A percentile compares a stretch with the other conserved stretches of the same genome.
These are phyloP conservation scores for Cladosporium austrohemisphaericum DNA, from an alignment of 2,329 filamentous ascomycete species.

Conservation along the genomic window DNA sequence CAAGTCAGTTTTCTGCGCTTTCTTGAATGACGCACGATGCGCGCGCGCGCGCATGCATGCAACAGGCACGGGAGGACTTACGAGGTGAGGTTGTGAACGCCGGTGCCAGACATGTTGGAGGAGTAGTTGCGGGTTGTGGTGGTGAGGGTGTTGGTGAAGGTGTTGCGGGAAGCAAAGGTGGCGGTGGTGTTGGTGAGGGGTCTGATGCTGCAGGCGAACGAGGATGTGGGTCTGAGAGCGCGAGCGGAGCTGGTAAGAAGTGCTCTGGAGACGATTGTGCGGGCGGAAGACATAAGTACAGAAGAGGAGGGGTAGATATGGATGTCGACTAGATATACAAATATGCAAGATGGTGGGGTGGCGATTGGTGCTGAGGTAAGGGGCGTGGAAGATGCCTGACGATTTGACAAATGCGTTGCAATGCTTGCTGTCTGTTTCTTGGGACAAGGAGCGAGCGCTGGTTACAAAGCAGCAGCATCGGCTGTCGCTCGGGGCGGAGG, in stretches of 20 bases:
- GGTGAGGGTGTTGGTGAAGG: conserved; percentile 19
- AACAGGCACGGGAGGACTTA: conserved; percentile 6
- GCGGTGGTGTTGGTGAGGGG: conserved; percentile 38
- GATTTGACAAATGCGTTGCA: not conserved
- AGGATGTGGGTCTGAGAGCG: conserved; percentile 19
- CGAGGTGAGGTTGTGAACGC: conserved; percentile 47
- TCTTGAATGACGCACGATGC: not conserved
- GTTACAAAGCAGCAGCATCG: too few relatives aligned
- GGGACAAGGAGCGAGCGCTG: too few relatives aligned
- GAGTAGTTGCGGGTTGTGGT: conserved; percentile 35
- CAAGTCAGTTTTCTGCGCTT: conserved; percentile 10
- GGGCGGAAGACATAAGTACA: conserved; percentile 35
- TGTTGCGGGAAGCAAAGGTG: conserved; percentile 11
- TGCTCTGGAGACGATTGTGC: conserved; percentile 37
- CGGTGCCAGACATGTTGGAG: conserved; percentile 44
- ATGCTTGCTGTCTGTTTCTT: not conserved
- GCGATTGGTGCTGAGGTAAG: conserved; percentile 3
- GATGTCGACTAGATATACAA: not conserved
- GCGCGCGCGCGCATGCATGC: not conserved
- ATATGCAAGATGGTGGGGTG: not conserved
- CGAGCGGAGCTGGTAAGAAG: conserved; percentile 41
- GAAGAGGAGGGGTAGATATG: not conserved
- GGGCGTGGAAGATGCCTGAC: not conserved
- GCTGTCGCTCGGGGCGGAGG: too few relatives aligned
- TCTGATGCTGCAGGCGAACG: conserved; percentile 6